Base-by-base conservation (phyloP, 768 basidiomycete genomes). In the Leccinum boreale region DNA sequence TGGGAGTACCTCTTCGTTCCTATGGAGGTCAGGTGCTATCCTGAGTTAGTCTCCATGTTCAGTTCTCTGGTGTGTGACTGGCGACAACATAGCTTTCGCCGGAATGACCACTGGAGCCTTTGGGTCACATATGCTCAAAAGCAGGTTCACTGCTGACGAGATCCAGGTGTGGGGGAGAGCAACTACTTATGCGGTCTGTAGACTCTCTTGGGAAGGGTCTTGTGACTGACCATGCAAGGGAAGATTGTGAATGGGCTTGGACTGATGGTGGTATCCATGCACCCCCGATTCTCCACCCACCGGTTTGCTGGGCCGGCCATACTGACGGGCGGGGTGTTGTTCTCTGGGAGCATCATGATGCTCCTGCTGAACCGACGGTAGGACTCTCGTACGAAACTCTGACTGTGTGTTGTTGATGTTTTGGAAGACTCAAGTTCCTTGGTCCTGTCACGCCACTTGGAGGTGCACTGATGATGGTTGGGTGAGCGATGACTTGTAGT, bases 221-320 rank as follows among this genome's bases (percentile, higher is more conserved):
- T 14, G 21, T 55, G 35, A 56, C 63, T 70, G 50, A 63, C 35
- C 15, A 14, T n/a, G 45, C 10, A 42, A 10, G 45, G 7, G 28
- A 66, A 90, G 88, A 75, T 89, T 42, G 81, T 79, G 66, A 89
- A 90, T 57, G 89, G 89, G 14, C 77, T 91, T 11, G 85, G 79
- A 0, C 72, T 90, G 55, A 70, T 90, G 64, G 69, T 82, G 10
- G 65, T 89, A 11, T 88, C 88, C 2, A 65, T 83, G 67, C 86
- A 90, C 70, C 83, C 78, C 2, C 78, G 79, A 31, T 87, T 89
- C 65, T 71, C 82, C 0, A 57, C 63, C 1, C 85, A 89, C 65
- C 73, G 77, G 10, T 89, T 89, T 65, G 82, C 88, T 24, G 87
- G 85, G 5, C 85, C 84, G 3, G 86, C 87, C 2, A 85, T 90